Base-by-base conservation (phyloP, 2,329 filamentous ascomycete genomes). In the Phyllosticta citribraziliensis region DNA sequence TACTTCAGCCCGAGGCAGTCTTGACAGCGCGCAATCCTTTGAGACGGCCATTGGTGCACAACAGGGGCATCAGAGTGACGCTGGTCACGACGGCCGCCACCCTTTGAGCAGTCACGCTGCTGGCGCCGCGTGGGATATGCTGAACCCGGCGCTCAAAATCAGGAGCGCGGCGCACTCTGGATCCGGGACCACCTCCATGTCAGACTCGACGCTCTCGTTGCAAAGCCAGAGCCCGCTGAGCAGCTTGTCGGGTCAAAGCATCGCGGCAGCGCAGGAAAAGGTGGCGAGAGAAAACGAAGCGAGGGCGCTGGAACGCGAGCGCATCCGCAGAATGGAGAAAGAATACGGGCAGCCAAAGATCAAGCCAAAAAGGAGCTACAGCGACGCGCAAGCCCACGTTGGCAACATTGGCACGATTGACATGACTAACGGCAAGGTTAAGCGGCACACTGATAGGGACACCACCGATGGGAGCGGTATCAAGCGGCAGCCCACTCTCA, bases 161-260 rank as follows among this genome's bases (percentile, higher is more conserved):
- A 40, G 33, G 33, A 40, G 11, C 5, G 33, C 11, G 33, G 33
- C 4, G 33, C 33, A 40, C 33, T 57, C 55, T 24, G 55, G 55
- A 9, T 57, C 51, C 10, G 52, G 52, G 8, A 60, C 35, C 17
- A 51, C 33, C 5, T 40, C 33, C 33, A 14, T 40, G 33, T 40
- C 33, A 14, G 33, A 40, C 33, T 40, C 33, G 33, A 40, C 35
- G 1, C 52, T 60, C 10, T 51, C 35, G n/a, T 24, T 60, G 24
- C 58, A 60, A 27, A 60, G 52, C n/a, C 58, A 60, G n/a, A 60
- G 58, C 12, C 58, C 58, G 52, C 33, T 60, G 52, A 60, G 52
- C 35, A 60, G 58, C 22, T 33, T 60, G 52, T 55, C 52, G 20
- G 58, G 52, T 0, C 58, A 60, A 53, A 60, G 58, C 20, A 50